Evolutionary conservation across 805 yeast genomes (phyloP).

Genomic region (Priceomyces melissophilus): DNA sequence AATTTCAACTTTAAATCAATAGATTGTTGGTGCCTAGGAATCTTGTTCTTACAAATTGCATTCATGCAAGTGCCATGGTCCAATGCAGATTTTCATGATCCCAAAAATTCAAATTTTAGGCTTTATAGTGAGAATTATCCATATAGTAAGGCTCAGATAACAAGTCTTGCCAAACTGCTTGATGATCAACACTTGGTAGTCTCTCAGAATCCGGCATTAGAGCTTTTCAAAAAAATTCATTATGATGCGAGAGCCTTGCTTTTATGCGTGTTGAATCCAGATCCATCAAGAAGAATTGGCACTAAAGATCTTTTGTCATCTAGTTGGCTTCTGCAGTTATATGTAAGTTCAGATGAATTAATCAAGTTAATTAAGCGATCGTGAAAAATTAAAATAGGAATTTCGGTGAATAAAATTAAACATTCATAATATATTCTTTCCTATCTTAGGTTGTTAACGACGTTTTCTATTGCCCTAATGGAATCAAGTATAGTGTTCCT

Average conservation of each 20-base stretch:
- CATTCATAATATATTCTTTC: no score
- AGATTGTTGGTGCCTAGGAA: constrained; percentile 54
- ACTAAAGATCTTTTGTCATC: constrained; percentile 25
- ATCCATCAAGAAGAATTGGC: constrained; percentile 19
- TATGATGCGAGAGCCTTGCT: constrained; percentile 33
- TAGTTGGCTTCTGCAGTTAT: constrained; percentile 37
- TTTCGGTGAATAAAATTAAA: no score
- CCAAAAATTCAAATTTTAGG: constrained; percentile 17
- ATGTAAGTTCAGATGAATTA: constrained; percentile 37
- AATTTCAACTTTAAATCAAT: constrained; percentile 28
- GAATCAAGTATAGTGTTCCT: no score
- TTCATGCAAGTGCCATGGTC: constrained; percentile 49
- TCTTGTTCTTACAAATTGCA: constrained; percentile 44
- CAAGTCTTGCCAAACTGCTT: constrained; percentile 20
- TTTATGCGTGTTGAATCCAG: constrained; percentile 34
- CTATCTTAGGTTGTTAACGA: no score
- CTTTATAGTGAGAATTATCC: constrained; percentile 29
- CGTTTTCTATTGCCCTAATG: no score
- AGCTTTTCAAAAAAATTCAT: constrained; percentile 32
- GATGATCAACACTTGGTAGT: constrained; percentile 18
- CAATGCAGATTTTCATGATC: constrained; percentile 26
- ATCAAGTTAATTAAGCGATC: constrained; percentile 8
- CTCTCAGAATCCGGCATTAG: constrained; percentile 28
- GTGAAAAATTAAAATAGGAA: no score
- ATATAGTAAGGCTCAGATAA: constrained; percentile 15